Base-by-base conservation (phyloP, 2,329 filamentous ascomycete species). In the Neodidymelliopsis sp. region DNA sequence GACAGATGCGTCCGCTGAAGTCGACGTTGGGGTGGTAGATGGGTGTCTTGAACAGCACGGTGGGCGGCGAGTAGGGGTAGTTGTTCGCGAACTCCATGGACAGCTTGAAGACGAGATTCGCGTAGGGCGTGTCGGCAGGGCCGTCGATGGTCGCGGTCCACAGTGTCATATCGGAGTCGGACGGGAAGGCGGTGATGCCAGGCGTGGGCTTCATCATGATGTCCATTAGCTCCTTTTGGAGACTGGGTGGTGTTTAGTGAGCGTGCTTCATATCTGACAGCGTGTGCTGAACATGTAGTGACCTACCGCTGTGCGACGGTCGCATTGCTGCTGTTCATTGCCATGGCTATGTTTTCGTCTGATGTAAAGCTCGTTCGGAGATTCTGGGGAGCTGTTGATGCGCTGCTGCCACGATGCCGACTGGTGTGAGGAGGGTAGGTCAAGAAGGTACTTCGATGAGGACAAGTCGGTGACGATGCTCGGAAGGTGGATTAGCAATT, bases 11-110 rank as follows among this genome's bases (percentile, higher is more conserved):
- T 29, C 94, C 94, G 3, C 89, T 92, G 78, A 99, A 97, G 77
- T 99, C 94, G 63, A 99, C 90, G 66, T 99, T 99, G 43, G 94
- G 94, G 75, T 99, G 94, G 81, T 97, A 99, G 76, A 99, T 97
- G 27, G 94, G 94, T 6, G 95, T 99, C 80, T 92, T 96, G 85
- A 97, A 99, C 51, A 96, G 83, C 13, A 99, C 94, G 2, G 88
- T 91, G 0, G 94, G 94, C 16, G 94, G 85, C 1, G 87, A 84
- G 74, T 97, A 97, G 8, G 94, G 94, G 72, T 99, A 99, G 78
- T 93, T 96, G 64, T 84, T 80, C 7, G 93, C 91, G 76, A 97
- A 99, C 36, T 85, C 82, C 72, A 99, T 93, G 62, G 86, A 88
- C 61, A 99, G 89, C 80, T 97, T 97, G 78, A 99, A 88, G 36